These are phyloP conservation scores for Rhododendron ferrugineum DNA, from an alignment of 148 eudicot species.

Conservation along the genomic window DNA sequence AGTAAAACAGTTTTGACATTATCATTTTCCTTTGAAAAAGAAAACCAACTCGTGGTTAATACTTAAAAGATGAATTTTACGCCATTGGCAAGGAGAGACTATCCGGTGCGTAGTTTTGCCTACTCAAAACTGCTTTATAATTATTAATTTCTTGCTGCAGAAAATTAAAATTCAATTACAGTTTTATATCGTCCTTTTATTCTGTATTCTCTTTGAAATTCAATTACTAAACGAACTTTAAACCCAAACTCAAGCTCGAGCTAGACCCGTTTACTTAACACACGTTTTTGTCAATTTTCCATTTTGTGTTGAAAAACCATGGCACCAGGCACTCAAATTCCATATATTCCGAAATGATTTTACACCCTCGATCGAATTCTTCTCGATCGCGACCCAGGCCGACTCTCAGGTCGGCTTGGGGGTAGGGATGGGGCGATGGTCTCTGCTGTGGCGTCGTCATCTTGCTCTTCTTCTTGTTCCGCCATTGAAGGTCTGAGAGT, in stretches of 20 bases:
- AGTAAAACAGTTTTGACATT: too few relatives aligned
- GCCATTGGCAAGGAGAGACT: too few relatives aligned
- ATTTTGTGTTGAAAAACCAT: neutral
- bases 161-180: too few relatives aligned
- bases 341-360: neutral
- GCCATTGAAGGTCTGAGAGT: slow-evolving; percentile 33
- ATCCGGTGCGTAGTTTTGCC: too few relatives aligned
- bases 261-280: neutral
- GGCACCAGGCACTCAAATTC: neutral
- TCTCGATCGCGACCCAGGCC: slow-evolving; percentile 47
- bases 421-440: slow-evolving; percentile 48
- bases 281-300: neutral
- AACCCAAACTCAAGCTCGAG: too few relatives aligned
- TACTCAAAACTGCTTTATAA: too few relatives aligned
- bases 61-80: neutral
- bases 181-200: too few relatives aligned
- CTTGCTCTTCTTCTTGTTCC: slow-evolving; percentile 32
- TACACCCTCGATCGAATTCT: slow-evolving; percentile 35
- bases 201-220: too few relatives aligned
- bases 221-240: too few relatives aligned
- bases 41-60: too few relatives aligned
- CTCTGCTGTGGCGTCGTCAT: slow-evolving; percentile 13
- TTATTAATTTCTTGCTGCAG: too few relatives aligned
- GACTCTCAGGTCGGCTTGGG: slow-evolving; percentile 56
- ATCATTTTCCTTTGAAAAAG: too few relatives aligned